Evolutionary conservation across 2,329 filamentous ascomycete genomes (phyloP).

Genomic region (Cercospora berteroae): DNA sequence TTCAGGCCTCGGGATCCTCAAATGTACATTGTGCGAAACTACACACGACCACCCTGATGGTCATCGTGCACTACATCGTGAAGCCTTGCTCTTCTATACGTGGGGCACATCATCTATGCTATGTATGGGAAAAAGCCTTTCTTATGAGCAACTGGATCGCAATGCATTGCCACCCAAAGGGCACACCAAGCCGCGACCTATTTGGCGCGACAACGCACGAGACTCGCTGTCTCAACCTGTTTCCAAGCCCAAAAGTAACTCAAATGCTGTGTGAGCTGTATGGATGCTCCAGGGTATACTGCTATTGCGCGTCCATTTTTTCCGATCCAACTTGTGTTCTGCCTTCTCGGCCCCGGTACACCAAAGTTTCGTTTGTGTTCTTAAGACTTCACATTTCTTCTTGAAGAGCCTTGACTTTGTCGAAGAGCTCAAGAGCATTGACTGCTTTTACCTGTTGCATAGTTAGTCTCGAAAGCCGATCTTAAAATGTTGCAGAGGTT

Average conservation of each 20-base stretch:
- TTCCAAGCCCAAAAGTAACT: background rate
- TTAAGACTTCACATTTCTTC: conserved; percentile 36
- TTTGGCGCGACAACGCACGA: background rate
- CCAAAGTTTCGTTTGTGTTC: background rate
- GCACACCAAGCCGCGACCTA: background rate
- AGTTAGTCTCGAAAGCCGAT: background rate
- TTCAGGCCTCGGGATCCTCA: background rate
- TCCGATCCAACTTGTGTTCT: background rate
- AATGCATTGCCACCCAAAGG: background rate
- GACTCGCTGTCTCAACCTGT: background rate
- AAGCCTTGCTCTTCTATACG: background rate
- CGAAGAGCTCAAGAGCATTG: conserved; percentile 48
- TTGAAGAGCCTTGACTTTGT: conserved; percentile 44
- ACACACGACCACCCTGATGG: background rate
- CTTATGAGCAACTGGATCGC: background rate
- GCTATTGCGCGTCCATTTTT: background rate
- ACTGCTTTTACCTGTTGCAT: conserved; percentile 44
- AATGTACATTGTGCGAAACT: background rate
- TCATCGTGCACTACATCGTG: background rate
- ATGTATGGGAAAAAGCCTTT: background rate
- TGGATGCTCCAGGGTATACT: background rate
- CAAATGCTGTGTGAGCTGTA: background rate
- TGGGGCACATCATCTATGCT: background rate
- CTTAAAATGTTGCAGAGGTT: background rate
- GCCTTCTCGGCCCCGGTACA: background rate